phyloP scores from a whole-genome alignment of 2,329 filamentous ascomycete genomes.

The Fusarium oligoseptatum region DNA sequence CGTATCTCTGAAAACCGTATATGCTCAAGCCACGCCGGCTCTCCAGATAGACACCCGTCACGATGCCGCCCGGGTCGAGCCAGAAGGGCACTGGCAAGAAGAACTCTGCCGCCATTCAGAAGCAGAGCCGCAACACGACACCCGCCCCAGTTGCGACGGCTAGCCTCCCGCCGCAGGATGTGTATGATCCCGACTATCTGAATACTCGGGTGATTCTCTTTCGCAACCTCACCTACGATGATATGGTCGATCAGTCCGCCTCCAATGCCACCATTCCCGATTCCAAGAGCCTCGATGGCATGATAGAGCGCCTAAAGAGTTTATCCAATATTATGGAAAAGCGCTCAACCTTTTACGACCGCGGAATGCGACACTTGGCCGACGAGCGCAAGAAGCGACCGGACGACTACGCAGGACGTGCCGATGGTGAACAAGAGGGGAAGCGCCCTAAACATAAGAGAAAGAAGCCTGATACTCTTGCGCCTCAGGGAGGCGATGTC shows the following conservation, averaged over 20 bases:
- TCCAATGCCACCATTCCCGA: conserved; percentile 71
- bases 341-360: conserved; percentile 76
- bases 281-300: conserved; percentile 72
- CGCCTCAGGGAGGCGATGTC: conserved; percentile 60
- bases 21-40: not conserved
- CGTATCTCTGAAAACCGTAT: not conserved
- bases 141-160: conserved; percentile 64
- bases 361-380: conserved; percentile 78
- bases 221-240: conserved; percentile 74
- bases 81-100: conserved; percentile 77
- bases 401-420: conserved; percentile 65
- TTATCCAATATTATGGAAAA: conserved; percentile 77
- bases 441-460: conserved; percentile 81
- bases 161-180: conserved; percentile 67
- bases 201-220: conserved; percentile 72
- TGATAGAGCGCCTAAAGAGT: conserved; percentile 73
- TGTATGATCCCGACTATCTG: conserved; percentile 74
- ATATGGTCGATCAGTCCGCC: conserved; percentile 74
- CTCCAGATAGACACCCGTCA: conserved; percentile 3
- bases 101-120: conserved; percentile 69
- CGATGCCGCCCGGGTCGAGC: conserved; percentile 70
- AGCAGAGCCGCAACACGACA: conserved; percentile 84
- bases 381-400: conserved; percentile 73
- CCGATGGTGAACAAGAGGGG: conserved; percentile 62
- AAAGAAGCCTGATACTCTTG: conserved; percentile 76